Evolutionary conservation across 1,139 yeast species (phyloP).

Genomic region (Citeromyces siamensis): DNA sequence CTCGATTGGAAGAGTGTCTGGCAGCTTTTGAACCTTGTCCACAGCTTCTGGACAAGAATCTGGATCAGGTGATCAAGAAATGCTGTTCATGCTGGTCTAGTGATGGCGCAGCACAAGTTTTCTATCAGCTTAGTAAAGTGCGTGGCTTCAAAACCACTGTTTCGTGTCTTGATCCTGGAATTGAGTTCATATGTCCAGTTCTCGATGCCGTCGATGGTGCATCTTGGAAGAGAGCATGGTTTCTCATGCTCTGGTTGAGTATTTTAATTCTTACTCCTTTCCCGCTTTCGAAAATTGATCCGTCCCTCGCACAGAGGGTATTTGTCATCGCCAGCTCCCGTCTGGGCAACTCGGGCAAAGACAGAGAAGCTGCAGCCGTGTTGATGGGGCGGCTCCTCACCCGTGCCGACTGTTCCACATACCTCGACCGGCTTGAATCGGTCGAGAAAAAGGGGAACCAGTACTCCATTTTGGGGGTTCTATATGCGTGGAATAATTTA

Average conservation of each 20-base stretch:
- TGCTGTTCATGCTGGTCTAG: slow-evolving; percentile 3
- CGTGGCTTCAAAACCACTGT: slow-evolving; percentile 52
- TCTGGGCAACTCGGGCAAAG: slow-evolving; percentile 31
- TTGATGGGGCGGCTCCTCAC: slow-evolving; percentile 28
- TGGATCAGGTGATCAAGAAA: slow-evolving; percentile 21
- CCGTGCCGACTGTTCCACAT: slow-evolving; percentile 19
- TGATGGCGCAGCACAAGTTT: slow-evolving; percentile 15
- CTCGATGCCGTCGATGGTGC: slow-evolving; percentile 14
- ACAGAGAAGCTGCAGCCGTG: slow-evolving; percentile 29
- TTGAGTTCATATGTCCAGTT: slow-evolving; percentile 30
- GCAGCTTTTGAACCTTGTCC: slow-evolving; percentile 48
- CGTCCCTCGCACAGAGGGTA: slow-evolving; percentile 21
- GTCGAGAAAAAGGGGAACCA: slow-evolving; percentile 6
- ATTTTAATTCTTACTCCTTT: slow-evolving; percentile 66
- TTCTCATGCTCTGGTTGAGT: slow-evolving; percentile 63
- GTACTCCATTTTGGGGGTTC: slow-evolving; percentile 10
- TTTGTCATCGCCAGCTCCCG: slow-evolving; percentile 21
- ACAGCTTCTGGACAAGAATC: slow-evolving; percentile 29
- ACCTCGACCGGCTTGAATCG: slow-evolving; percentile 5
- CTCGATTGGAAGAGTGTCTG: slow-evolving; percentile 9
- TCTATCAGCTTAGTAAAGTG: slow-evolving; percentile 53
- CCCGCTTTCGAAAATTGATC: slow-evolving; percentile 30
- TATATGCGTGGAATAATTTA: slow-evolving; percentile 5
- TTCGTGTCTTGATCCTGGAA: slow-evolving; percentile 48
- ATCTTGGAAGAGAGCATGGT: slow-evolving; percentile 44